Percentiles rank a stretch among this genome's conserved stretches.
phyloP scores from a whole-genome alignment of 352 stramenopile species.

The Phytophthora vignae region DNA sequence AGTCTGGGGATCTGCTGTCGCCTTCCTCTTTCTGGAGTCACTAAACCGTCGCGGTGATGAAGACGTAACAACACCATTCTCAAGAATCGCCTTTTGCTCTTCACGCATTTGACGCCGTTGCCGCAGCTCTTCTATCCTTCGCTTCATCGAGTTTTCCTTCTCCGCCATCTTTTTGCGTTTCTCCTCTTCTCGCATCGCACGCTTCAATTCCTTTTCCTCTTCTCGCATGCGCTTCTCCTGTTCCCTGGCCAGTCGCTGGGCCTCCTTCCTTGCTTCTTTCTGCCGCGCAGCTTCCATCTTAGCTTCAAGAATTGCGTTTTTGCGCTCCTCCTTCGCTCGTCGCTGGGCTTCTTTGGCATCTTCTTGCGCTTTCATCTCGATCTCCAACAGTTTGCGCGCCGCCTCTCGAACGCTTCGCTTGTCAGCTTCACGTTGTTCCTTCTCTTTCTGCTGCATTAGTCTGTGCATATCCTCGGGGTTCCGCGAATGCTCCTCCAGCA shows the following conservation, averaged over 20 bases:
- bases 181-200: slow-evolving; percentile 73
- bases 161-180: slow-evolving; percentile 75
- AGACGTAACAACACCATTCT: slow-evolving; percentile 77
- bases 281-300: slow-evolving; percentile 67
- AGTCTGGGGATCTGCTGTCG: slow-evolving; percentile 27
- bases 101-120: slow-evolving; percentile 73
- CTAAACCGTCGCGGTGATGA: slow-evolving; percentile 33
- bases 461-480: slow-evolving; percentile 55
- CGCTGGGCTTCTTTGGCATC: slow-evolving; percentile 75
- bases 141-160: slow-evolving; percentile 79
- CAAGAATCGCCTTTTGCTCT: slow-evolving; percentile 74
- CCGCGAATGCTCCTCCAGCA: slow-evolving; percentile 52
- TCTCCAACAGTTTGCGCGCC: slow-evolving; percentile 73
- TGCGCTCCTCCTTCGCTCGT: slow-evolving; percentile 72
- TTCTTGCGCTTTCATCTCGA: slow-evolving; percentile 82
- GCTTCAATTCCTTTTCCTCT: slow-evolving; percentile 77
- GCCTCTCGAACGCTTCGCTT: slow-evolving; percentile 76
- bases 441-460: slow-evolving; percentile 48
- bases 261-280: slow-evolving; percentile 77
- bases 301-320: slow-evolving; percentile 73
- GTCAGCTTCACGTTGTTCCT: slow-evolving; percentile 68
- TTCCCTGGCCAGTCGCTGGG: slow-evolving; percentile 63
- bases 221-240: slow-evolving; percentile 74
- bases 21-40: slow-evolving; percentile 32
- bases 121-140: slow-evolving; percentile 72